phyloP scores from a whole-genome alignment of 139 green algal genomes.

The Chlamydomonas schloesseri region DNA sequence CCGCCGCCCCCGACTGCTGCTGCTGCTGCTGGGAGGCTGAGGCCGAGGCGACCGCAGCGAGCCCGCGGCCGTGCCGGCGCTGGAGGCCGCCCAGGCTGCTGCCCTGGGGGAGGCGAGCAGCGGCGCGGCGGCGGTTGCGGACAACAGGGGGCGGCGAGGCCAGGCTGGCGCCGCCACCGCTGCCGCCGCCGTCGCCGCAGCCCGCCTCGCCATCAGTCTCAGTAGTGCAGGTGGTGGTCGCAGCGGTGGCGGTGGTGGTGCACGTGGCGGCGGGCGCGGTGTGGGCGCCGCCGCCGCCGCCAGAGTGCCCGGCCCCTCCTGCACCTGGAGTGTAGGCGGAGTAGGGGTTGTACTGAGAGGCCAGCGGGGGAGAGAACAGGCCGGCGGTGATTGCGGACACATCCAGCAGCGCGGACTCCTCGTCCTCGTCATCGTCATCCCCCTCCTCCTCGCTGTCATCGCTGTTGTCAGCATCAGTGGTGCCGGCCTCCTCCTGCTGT shows the following conservation, averaged over 20 bases:
- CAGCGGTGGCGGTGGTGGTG: background rate
- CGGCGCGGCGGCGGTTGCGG: too few relatives aligned
- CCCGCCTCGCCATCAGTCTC: background rate
- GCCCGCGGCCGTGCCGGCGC: too few relatives aligned
- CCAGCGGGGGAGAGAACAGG: conserved; percentile 24
- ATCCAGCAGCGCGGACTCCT: background rate
- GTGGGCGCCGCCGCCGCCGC: too few relatives aligned
- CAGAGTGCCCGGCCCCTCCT: background rate
- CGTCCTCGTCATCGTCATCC: background rate
- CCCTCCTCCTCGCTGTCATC: background rate
- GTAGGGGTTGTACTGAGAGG: background rate
- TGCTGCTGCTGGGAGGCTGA: too few relatives aligned
- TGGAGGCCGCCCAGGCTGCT: too few relatives aligned
- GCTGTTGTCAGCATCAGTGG: too few relatives aligned
- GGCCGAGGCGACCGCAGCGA: too few relatives aligned
- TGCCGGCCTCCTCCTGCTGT: background rate
- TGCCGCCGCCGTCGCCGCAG: background rate
- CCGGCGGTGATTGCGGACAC: conserved; percentile 19
- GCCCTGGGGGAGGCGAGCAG: too few relatives aligned
- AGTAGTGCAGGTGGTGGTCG: background rate
- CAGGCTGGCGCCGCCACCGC: background rate
- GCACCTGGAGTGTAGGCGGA: background rate
- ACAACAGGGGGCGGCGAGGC: too few relatives aligned
- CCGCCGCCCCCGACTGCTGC: too few relatives aligned
- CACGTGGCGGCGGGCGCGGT: background rate